These are phyloP conservation scores for Pleurotus citrinopileatus DNA, from an alignment of 768 basidiomycete genomes.

Conservation along the genomic window DNA sequence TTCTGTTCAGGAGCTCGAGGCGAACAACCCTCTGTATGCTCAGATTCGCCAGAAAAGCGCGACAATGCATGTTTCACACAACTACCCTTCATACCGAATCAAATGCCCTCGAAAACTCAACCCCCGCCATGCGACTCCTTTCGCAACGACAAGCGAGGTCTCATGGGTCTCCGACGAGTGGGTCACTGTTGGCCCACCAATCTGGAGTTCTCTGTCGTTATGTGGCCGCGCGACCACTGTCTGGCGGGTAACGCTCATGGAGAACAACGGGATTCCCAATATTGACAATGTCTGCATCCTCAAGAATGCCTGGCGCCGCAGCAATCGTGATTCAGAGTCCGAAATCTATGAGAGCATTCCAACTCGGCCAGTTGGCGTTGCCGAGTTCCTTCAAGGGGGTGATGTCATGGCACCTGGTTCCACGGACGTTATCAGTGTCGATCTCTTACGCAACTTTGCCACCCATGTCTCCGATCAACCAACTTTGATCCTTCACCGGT, in stretches of 20 bases:
- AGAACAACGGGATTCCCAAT: neutral
- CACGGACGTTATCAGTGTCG: constrained; percentile 4
- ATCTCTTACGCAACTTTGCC: constrained; percentile 11
- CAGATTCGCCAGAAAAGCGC: neutral
- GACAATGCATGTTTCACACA: constrained; percentile 1
- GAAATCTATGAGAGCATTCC: constrained; percentile 16
- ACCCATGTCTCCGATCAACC: neutral
- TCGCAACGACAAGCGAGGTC: neutral
- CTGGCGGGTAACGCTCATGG: constrained; percentile 11
- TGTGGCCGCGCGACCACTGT: constrained; percentile 17
- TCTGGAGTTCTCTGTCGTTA: constrained; percentile 17
- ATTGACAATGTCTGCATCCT: constrained; percentile 10
- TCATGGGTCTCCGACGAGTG: constrained; percentile 10
- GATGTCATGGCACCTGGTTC: constrained; percentile 15
- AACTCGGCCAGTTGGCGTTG: constrained; percentile 12
- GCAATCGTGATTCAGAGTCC: constrained; percentile 13
- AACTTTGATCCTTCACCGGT: constrained; percentile 16
- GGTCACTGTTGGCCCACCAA: constrained; percentile 18
- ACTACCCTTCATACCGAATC: neutral
- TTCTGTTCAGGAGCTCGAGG: constrained; percentile 8
- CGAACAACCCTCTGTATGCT: neutral
- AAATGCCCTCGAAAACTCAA: neutral
- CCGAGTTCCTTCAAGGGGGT: constrained; percentile 15
- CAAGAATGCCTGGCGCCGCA: constrained; percentile 18
- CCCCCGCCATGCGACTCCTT: neutral